Base-by-base conservation (phyloP, 495 filamentous ascomycete genomes). In the Penicillium manginii region DNA sequence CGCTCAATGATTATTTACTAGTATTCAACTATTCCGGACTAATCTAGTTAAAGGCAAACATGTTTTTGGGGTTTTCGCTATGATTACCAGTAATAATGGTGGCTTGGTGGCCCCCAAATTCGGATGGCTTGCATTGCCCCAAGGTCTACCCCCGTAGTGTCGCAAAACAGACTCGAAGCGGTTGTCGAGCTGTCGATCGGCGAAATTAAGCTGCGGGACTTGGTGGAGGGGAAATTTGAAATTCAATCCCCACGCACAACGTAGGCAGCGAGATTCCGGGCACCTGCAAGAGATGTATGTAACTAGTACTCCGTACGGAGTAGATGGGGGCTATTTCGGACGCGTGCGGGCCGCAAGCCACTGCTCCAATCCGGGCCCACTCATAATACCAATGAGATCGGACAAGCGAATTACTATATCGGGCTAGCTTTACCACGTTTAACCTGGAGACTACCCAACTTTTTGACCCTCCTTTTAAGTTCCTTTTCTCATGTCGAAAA, bases 221-320 rank as follows among this genome's bases (percentile, higher is more conserved):
- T n/a, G 40, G 17, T 2, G 8, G 15, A 43, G 7, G 12, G 15
- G 40, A 4, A 1, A 39, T 39, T n/a, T 19, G 17, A 17, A n/a
- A 21, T 37, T n/a, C 35, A 46, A 39, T 46, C 23, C 29, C 47
- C 4, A 26, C 4, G 11, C 2, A 23, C 21, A 12, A 33, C 11
- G 47, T 49, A 61, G 50, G 47, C 39, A 57, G 57, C 57, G 39
- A 50, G 46, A 52, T 60, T 55, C 22, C 50, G 46, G 51, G 57
- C 55, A 55, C 57, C 50, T 60, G 52, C 57, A 21, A 54, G 50
- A 7, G 17, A 18, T 12, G 23, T 14, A 40, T 46, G n/a, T n/a
- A n/a, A n/a, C n/a, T n/a, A n/a, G n/a, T n/a, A n/a, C n/a, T n/a
- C n/a, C n/a, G n/a, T n/a, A n/a, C n/a, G n/a, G 49, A 33, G 10